Percentiles rank a stretch among this genome's conserved stretches.
Conservation (phyloP, 1,284 basidiomycete genomes). For the Cerrena zonata region DNA sequence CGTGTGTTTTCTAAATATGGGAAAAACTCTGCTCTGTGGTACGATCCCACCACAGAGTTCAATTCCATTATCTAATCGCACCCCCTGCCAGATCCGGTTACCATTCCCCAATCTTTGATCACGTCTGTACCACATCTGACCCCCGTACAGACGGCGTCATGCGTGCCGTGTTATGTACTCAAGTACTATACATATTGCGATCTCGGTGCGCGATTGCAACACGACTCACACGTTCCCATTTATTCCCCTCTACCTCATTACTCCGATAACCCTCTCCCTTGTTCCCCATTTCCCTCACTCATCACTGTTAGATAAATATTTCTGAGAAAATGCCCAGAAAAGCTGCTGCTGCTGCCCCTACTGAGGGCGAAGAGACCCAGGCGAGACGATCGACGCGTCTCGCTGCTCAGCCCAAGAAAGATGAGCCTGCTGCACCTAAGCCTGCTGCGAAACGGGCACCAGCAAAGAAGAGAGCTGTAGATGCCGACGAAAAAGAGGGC, state of each 20-base stretch:
- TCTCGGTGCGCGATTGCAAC: not conserved
- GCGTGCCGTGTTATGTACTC: too few species aligned
- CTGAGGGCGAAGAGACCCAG: constrained; percentile 1
- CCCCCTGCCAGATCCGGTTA: too few species aligned
- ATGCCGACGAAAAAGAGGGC: constrained; percentile 16
- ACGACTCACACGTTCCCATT: not conserved
- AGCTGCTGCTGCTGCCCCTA: not conserved
- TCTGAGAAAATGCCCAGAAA: not conserved
- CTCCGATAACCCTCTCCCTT: not conserved
- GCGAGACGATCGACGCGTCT: constrained; percentile 26
- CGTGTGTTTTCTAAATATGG: too few species aligned
- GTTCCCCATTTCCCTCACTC: not conserved
- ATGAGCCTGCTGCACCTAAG: constrained; percentile 15
- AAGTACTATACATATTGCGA: too few species aligned
- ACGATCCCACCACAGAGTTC: too few species aligned
- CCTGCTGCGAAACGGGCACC: constrained; percentile 17
- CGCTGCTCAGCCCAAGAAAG: constrained; percentile 25
- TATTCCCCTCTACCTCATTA: not conserved
- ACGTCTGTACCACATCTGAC: too few species aligned
- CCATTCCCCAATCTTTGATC: too few species aligned
- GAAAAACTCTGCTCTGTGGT: too few species aligned
- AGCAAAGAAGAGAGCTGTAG: constrained; percentile 22
- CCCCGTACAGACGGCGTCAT: too few species aligned
- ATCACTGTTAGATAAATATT: not conserved
- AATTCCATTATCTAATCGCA: too few species aligned